These are phyloP conservation scores for Citrus trifoliata DNA, from an alignment of 345 rosid genomes.

Conservation along the genomic window DNA sequence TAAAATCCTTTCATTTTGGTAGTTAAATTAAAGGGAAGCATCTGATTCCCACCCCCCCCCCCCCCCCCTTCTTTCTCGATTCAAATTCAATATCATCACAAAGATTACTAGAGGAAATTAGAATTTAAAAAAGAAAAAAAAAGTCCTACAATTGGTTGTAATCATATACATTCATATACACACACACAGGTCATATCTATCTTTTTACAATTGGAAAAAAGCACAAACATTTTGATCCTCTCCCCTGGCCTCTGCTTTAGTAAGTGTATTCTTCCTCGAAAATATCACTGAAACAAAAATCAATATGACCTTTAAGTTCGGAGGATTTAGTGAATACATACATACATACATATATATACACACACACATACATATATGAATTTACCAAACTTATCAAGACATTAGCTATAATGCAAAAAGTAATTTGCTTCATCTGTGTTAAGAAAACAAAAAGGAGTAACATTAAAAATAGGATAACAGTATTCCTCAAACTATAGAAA, in stretches of 20 bases:
- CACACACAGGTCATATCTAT: background rate
- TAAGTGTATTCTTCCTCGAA: background rate
- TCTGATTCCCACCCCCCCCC: no score
- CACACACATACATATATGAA: background rate
- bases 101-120: background rate
- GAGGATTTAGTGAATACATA: background rate
- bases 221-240: background rate
- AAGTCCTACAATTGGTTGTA: background rate
- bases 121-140: background rate
- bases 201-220: background rate
- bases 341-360: accelerated
- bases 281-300: conserved; percentile 4
- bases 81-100: background rate
- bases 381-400: background rate
- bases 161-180: background rate
- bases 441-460: no score
- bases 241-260: background rate
- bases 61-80: background rate
- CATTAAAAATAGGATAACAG: background rate
- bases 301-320: background rate
- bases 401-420: background rate
- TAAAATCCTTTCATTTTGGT: background rate
- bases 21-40: background rate
- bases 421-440: background rate
- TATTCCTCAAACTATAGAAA: background rate